These are phyloP conservation scores for Xylaria intraflava DNA, from an alignment of 495 filamentous ascomycete genomes.

Conservation along the genomic window DNA sequence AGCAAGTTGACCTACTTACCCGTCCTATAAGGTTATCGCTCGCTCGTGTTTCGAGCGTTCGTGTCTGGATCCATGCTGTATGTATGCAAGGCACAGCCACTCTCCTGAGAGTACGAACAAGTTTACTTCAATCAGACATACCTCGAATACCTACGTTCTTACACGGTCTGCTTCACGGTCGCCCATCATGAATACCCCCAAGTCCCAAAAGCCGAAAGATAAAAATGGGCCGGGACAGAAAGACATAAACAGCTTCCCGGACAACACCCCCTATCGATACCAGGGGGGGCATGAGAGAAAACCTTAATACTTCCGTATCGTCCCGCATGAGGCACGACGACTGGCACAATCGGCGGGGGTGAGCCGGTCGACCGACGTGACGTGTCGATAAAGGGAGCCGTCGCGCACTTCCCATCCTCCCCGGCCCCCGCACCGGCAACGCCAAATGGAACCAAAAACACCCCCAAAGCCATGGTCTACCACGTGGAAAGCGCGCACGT, in stretches of 20 bases:
- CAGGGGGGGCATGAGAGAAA: background rate
- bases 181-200: background rate
- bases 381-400: background rate
- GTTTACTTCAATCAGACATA: too few relatives aligned
- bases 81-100: too few relatives aligned
- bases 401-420: too few relatives aligned
- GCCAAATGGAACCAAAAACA: background rate
- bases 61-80: too few relatives aligned
- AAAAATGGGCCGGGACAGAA: too few relatives aligned
- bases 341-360: background rate
- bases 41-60: too few relatives aligned
- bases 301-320: background rate
- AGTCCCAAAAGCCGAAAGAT: background rate
- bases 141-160: background rate
- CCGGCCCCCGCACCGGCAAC: too few relatives aligned
- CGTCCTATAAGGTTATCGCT: too few relatives aligned
- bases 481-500: background rate
- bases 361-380: background rate
- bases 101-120: too few relatives aligned
- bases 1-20: too few relatives aligned
- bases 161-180: background rate
- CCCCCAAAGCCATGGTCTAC: background rate
- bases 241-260: background rate
- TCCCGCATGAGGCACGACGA: background rate
- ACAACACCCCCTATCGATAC: background rate